Percentiles rank a stretch among this genome's conserved stretches.
Conservation (phyloP, 2,329 filamentous ascomycete genomes). For the Colletotrichum sansevieriae region DNA sequence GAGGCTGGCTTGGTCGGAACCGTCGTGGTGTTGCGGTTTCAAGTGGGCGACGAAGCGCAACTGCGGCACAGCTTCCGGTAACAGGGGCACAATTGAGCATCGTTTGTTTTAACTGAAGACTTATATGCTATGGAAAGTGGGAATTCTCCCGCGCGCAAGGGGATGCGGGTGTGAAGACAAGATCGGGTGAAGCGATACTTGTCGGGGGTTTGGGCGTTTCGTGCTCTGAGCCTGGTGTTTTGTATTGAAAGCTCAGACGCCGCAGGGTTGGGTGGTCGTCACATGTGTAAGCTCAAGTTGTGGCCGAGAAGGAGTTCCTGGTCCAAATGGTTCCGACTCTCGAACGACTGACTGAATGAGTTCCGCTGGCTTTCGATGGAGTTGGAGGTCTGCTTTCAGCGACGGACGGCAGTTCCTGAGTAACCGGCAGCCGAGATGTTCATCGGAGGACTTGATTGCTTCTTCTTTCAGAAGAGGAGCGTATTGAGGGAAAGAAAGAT, state of each 20-base stretch:
- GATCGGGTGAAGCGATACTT: slow-evolving; percentile 38
- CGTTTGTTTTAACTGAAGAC: neutral
- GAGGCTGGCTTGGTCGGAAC: neutral
- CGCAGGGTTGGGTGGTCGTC: neutral
- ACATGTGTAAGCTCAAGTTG: neutral
- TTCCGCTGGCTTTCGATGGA: neutral
- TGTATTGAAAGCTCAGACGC: slow-evolving; percentile 24
- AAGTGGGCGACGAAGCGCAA: slow-evolving; percentile 25
- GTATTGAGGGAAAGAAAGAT: neutral
- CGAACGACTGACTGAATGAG: neutral
- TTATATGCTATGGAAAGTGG: neutral
- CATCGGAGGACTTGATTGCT: slow-evolving; percentile 2
- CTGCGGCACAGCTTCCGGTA: neutral
- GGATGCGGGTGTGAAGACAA: neutral
- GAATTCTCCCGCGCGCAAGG: neutral
- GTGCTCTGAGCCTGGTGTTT: slow-evolving; percentile 20
- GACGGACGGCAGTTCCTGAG: neutral
- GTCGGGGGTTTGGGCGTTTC: slow-evolving; percentile 27
- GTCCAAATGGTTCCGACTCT: neutral
- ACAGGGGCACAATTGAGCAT: neutral
- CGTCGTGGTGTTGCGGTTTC: slow-evolving; percentile 19
- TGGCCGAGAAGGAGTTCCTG: neutral
- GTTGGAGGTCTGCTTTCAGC: neutral
- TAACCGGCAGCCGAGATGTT: neutral
- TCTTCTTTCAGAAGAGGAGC: neutral